Percentiles rank a stretch among this genome's conserved stretches.
These are phyloP conservation scores for Cercospora sojina DNA, from an alignment of 2,329 filamentous ascomycete genomes.

Conservation along the genomic window DNA sequence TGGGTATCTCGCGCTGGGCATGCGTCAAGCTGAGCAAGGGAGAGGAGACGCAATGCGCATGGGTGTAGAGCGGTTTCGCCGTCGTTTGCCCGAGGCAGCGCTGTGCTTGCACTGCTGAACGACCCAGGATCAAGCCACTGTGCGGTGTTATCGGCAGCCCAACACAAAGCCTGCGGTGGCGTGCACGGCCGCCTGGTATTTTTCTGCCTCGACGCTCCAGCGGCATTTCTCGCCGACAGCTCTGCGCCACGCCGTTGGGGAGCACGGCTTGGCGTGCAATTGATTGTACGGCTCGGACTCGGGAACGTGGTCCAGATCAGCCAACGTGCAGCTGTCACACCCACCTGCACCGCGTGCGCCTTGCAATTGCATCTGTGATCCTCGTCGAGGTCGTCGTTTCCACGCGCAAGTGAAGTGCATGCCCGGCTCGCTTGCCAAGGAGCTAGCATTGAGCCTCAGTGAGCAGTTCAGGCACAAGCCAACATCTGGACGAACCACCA, in stretches of 20 bases:
- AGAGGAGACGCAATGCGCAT: not conserved
- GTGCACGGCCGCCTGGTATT: not conserved
- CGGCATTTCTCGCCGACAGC: not conserved
- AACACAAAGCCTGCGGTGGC: not conserved
- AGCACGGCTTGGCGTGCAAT: not conserved
- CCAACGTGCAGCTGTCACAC: not conserved
- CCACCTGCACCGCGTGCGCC: not conserved
- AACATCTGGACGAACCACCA: constrained; percentile 2
- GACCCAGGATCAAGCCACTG: not conserved
- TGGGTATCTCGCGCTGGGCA: constrained; percentile 10
- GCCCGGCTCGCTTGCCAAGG: not conserved
- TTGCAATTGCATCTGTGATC: not conserved
- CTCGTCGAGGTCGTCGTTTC: not conserved
- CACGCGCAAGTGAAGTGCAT: not conserved
- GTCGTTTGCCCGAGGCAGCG: constrained; percentile 1
- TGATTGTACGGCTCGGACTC: not conserved
- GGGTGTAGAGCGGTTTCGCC: not conserved
- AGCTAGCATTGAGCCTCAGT: not conserved
- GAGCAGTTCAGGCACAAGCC: not conserved
- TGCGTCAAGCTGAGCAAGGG: constrained; percentile 10
- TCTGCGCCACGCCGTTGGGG: not conserved
- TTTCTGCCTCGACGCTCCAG: not conserved
- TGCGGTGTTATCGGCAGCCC: not conserved
- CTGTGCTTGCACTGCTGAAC: not conserved
- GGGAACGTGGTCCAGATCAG: not conserved